Evolutionary conservation across 306 rosid genomes (phyloP).

Genomic region (Fragaria nilgerrensis): DNA sequence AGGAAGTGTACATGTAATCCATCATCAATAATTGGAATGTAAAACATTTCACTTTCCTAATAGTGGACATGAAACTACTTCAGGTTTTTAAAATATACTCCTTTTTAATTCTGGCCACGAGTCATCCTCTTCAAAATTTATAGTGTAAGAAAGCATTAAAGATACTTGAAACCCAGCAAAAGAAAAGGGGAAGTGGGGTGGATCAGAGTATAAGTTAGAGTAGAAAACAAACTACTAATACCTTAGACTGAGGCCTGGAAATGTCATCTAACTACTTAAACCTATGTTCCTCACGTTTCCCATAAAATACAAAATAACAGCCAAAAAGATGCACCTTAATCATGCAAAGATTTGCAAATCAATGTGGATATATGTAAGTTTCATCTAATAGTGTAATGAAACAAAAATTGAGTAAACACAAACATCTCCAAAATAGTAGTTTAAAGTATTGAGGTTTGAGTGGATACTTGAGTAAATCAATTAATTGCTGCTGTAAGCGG

Average conservation of each 20-base stretch:
- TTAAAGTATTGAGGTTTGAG: not conserved
- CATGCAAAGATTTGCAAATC: not conserved
- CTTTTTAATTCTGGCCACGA: not conserved
- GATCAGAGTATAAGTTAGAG: not conserved
- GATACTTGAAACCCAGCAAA: not conserved
- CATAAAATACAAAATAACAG: not conserved
- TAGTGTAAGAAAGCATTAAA: not conserved
- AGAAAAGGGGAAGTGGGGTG: not conserved
- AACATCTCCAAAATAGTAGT: not conserved
- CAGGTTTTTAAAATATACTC: not conserved
- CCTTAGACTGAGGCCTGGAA: not conserved
- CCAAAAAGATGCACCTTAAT: not conserved
- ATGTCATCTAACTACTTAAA: not conserved
- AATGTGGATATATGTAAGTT: not conserved
- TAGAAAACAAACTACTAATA: not conserved
- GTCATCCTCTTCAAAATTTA: not conserved
- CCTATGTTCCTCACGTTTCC: not conserved
- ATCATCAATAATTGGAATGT: not conserved
- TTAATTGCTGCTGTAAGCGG: slow-evolving; percentile 69
- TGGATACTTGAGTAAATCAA: slow-evolving; percentile 71
- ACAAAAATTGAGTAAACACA: slow-evolving; percentile 2
- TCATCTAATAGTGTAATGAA: not conserved
- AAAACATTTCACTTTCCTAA: not conserved
- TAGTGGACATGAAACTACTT: not conserved
- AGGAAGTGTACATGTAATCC: not conserved